These are phyloP conservation scores for Boletus insuetus DNA, from an alignment of 768 basidiomycete genomes.

Conservation along the genomic window DNA sequence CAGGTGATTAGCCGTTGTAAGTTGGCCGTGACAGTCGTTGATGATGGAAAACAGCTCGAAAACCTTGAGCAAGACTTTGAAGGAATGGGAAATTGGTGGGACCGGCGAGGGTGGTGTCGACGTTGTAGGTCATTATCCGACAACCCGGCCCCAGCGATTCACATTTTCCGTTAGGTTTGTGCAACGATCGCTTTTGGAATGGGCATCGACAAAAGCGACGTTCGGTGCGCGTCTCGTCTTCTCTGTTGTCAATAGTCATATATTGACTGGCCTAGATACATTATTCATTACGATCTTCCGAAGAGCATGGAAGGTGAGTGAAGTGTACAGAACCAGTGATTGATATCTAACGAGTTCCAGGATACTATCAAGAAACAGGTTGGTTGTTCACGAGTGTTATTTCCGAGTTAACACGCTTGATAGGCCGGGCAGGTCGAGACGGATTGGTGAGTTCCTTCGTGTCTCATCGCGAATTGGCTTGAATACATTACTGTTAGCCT, in stretches of 20 bases:
- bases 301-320: slow-evolving; percentile 76
- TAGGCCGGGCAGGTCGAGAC: slow-evolving; percentile 79
- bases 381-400: slow-evolving; percentile 8
- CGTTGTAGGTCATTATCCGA: slow-evolving; percentile 43
- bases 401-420: slow-evolving; percentile 3
- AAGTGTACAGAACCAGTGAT: background rate
- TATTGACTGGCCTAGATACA: slow-evolving; percentile 45
- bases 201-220: slow-evolving; percentile 82
- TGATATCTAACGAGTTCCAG: slow-evolving; percentile 34
- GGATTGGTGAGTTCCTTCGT: slow-evolving; percentile 49
- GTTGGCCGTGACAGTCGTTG: background rate
- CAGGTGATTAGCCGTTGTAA: slow-evolving; percentile 32
- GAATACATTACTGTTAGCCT: slow-evolving; percentile 41
- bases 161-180: slow-evolving; percentile 47
- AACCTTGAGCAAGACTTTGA: slow-evolving; percentile 50
- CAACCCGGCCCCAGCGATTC: background rate
- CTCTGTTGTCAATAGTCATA: background rate
- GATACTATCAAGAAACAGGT: slow-evolving; percentile 89
- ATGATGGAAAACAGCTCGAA: slow-evolving; percentile 33
- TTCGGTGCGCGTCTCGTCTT: slow-evolving; percentile 42
- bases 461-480: background rate
- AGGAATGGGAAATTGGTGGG: slow-evolving; percentile 60
- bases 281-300: slow-evolving; percentile 80
- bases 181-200: slow-evolving; percentile 85
- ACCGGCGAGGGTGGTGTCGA: slow-evolving; percentile 54